Conservation (phyloP, 352 stramenopile species). For the Globisporangium takayamanum region DNA sequence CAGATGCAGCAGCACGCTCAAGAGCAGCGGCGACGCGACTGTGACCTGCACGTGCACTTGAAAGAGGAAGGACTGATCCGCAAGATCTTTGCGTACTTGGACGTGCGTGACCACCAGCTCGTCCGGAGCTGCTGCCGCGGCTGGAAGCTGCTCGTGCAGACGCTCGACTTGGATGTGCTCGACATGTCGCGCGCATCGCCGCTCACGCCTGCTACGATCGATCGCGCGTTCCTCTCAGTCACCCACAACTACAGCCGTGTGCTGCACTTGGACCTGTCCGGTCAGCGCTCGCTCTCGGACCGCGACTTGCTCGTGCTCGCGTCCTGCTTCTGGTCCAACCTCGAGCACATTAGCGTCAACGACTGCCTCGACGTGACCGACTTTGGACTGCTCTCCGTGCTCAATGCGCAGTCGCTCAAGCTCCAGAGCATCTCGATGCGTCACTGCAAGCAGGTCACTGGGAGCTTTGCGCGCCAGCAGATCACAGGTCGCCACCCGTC, state of each 20-base stretch:
- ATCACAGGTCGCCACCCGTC: slow-evolving; percentile 58
- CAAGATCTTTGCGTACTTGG: slow-evolving; percentile 58
- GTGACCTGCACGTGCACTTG: slow-evolving; percentile 33
- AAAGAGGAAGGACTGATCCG: slow-evolving; percentile 56
- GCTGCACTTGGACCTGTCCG: slow-evolving; percentile 54
- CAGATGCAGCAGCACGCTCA: neutral
- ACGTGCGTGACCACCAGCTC: slow-evolving; percentile 69
- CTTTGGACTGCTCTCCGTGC: slow-evolving; percentile 68
- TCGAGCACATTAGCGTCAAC: slow-evolving; percentile 59
- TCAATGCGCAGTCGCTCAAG: slow-evolving; percentile 76
- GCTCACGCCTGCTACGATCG: slow-evolving; percentile 37
- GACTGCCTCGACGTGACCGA: slow-evolving; percentile 78
- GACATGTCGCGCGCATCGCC: slow-evolving; percentile 57
- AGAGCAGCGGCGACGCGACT: slow-evolving; percentile 10
- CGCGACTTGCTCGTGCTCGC: slow-evolving; percentile 73
- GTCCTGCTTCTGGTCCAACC: slow-evolving; percentile 70
- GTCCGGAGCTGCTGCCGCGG: slow-evolving; percentile 44
- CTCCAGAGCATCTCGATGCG: slow-evolving; percentile 59
- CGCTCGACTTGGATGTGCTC: slow-evolving; percentile 54
- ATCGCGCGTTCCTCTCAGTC: slow-evolving; percentile 50
- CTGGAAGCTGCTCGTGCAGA: slow-evolving; percentile 65
- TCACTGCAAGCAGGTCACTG: slow-evolving; percentile 73
- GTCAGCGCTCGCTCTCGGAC: slow-evolving; percentile 59
- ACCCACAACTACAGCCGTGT: slow-evolving; percentile 67
- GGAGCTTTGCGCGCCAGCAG: slow-evolving; percentile 30